A percentile compares a stretch with the other conserved stretches of the same genome.
Evolutionary conservation across 2,329 filamentous ascomycete genomes (phyloP).

Genomic region (Claviceps quebecensis): DNA sequence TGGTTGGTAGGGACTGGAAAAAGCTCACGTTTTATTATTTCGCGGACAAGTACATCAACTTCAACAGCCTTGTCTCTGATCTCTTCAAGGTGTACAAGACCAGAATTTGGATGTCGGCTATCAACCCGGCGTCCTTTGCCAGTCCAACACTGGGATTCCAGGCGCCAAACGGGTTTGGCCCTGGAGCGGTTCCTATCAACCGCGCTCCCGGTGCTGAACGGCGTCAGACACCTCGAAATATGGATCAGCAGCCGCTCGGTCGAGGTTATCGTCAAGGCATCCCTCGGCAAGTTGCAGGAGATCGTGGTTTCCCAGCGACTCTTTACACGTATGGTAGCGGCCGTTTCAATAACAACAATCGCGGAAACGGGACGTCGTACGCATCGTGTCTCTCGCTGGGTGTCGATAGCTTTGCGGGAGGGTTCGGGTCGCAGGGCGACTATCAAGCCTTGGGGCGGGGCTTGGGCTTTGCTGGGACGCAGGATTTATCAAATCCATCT

Average conservation of each 20-base stretch:
- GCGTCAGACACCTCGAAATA: constrained; percentile 31
- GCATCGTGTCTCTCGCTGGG: constrained; percentile 14
- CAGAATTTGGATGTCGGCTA: constrained; percentile 98
- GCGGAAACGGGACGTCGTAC: constrained; percentile 16
- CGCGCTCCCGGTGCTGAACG: constrained; percentile 32
- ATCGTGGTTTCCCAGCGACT: constrained; percentile 24
- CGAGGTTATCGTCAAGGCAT: constrained; percentile 30
- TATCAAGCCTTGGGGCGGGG: constrained; percentile 34
- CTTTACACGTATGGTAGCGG: constrained; percentile 22
- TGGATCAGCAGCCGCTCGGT: constrained; percentile 21
- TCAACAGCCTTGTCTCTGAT: constrained; percentile 93
- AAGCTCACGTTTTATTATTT: constrained; percentile 99
- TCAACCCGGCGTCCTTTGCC: constrained; percentile 92
- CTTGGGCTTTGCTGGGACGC: constrained; percentile 32
- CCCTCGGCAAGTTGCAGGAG: constrained; percentile 25
- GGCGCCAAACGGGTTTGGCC: constrained; percentile 52
- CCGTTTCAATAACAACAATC: constrained; percentile 15
- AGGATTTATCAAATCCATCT: constrained; percentile 20
- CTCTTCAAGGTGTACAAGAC: constrained; percentile 99
- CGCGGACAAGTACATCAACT: constrained; percentile 95
- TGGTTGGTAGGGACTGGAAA: constrained; percentile 71
- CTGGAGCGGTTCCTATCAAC: constrained; percentile 47
- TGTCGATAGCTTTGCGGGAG: constrained; percentile 17
- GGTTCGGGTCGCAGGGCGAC: constrained; percentile 23
- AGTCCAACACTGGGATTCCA: constrained; percentile 61